These are phyloP conservation scores for Nepenthes alata DNA, from an alignment of 179 eudicot species.

Conservation along the genomic window DNA sequence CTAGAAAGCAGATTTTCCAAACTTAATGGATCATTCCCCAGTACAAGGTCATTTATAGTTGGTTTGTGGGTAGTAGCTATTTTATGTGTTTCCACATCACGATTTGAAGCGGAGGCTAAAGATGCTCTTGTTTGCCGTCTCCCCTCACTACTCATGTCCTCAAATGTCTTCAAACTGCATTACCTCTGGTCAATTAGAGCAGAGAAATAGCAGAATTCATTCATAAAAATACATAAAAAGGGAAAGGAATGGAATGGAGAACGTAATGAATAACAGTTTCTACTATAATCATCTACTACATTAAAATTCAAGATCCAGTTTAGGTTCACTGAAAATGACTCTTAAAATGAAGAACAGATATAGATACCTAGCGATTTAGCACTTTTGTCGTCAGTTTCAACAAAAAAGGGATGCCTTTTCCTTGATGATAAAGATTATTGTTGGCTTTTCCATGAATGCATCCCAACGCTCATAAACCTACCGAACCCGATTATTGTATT, in stretches of 20 bases:
- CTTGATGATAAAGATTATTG: no score
- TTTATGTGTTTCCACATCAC: constrained; percentile 15
- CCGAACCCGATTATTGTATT: no score
- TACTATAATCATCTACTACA: no score
- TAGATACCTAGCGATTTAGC: no score
- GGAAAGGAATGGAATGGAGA: background rate
- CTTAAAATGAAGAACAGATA: no score
- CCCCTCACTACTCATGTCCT: constrained; percentile 44
- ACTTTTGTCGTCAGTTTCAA: no score
- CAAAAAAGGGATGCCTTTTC: no score
- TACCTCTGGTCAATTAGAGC: background rate
- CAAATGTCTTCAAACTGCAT: background rate
- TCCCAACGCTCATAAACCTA: no score
- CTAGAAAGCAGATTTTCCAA: constrained; percentile 41
- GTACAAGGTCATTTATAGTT: constrained; percentile 37
- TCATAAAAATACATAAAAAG: background rate
- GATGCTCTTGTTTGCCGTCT: constrained; percentile 67
- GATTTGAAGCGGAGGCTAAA: constrained; percentile 18
- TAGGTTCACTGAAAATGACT: no score
- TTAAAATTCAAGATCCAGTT: no score
- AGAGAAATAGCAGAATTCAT: background rate
- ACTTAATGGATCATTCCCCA: constrained; percentile 23
- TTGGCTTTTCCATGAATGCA: no score
- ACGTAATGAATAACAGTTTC: no score
- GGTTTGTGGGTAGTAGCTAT: constrained; percentile 19